Evolutionary conservation across 1,284 basidiomycete genomes (phyloP).

Genomic region (Neolentinus lepideus): DNA sequence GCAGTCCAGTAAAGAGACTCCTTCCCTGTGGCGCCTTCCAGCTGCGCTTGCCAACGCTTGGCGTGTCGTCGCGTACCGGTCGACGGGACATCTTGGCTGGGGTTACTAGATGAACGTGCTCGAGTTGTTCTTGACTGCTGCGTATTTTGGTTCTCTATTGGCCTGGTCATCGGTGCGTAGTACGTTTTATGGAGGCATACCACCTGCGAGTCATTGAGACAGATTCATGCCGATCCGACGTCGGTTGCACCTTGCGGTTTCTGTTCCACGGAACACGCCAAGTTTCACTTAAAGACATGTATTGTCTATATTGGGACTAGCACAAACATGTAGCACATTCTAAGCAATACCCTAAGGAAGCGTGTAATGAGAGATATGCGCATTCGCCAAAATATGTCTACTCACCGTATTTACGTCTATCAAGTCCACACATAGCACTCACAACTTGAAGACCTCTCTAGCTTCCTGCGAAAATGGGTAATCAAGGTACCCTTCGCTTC

Average conservation of each 20-base stretch:
- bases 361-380: too few relatives aligned
- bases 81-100: neutral
- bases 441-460: neutral
- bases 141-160: neutral
- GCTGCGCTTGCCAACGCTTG: neutral
- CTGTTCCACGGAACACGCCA: too few relatives aligned
- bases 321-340: too few relatives aligned
- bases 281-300: too few relatives aligned
- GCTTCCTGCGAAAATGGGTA: constrained; percentile 11
- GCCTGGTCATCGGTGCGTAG: neutral
- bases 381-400: too few relatives aligned
- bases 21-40: neutral
- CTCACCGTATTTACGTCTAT: too few relatives aligned
- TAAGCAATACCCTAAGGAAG: too few relatives aligned
- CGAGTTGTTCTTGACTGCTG: neutral
- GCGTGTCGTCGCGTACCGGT: neutral
- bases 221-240: too few relatives aligned
- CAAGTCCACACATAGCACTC: too few relatives aligned
- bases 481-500: constrained; percentile 18
- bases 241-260: too few relatives aligned
- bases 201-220: too few relatives aligned
- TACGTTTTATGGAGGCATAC: neutral
- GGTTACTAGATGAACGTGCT: neutral
- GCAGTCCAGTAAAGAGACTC: constrained; percentile 5
- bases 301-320: too few relatives aligned